Evolutionary conservation across 345 rosid genomes (phyloP).

Genomic region (Camelina laxa): DNA sequence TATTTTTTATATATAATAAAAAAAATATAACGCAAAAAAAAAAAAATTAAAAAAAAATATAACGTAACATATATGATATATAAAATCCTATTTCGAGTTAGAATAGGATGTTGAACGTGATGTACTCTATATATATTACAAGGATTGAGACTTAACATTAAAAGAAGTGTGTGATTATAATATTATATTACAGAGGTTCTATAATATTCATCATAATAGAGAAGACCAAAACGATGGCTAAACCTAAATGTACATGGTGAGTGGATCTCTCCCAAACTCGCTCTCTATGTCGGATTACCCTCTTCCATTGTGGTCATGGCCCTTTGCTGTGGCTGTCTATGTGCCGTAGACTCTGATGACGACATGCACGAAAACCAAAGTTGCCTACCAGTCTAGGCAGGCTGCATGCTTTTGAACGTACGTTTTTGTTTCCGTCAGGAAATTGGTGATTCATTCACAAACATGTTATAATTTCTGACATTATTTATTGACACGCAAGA

Average conservation of each 20-base stretch:
- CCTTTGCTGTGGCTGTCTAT: not conserved
- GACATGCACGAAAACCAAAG: not conserved
- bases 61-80: too few relatives aligned
- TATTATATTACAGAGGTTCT: not conserved
- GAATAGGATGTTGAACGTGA: not conserved
- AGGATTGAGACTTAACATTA: too few relatives aligned
- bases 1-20: too few relatives aligned
- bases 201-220: too few relatives aligned
- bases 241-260: too few relatives aligned
- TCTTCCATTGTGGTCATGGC: not conserved
- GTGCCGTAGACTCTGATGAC: not conserved
- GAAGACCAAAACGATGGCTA: not conserved
- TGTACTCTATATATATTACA: not conserved
- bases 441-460: not conserved
- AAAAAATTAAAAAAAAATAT: too few relatives aligned
- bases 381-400: not conserved
- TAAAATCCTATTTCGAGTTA: not conserved
- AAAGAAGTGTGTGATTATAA: not conserved
- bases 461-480: too few relatives aligned
- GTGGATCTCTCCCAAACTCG: not conserved
- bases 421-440: too few relatives aligned
- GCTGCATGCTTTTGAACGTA: too few relatives aligned
- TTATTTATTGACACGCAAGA: too few relatives aligned
- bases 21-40: too few relatives aligned
- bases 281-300: not conserved